phyloP scores from a whole-genome alignment of 192 early-diverging fungal species.

The Funneliformis geosporum region DNA sequence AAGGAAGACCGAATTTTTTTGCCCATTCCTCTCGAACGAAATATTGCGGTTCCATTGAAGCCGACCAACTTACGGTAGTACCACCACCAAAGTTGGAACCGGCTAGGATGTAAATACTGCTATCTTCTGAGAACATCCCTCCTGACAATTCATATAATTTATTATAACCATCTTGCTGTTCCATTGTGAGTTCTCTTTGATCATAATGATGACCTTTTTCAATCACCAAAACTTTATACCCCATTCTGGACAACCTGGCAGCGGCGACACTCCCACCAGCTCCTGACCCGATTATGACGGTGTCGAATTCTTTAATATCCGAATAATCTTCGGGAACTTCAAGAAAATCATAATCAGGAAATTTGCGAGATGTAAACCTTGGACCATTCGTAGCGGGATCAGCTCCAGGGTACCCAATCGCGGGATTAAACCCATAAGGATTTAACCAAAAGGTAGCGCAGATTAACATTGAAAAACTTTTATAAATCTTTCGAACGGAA shows the following conservation, averaged over 20 bases:
- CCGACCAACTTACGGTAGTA: conserved; percentile 70
- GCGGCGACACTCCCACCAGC: conserved; percentile 71
- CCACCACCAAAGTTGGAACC: conserved; percentile 78
- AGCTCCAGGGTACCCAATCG: conserved; percentile 56
- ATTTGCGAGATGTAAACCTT: conserved; percentile 39
- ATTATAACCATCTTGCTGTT: conserved; percentile 51
- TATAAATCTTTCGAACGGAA: conserved; percentile 37
- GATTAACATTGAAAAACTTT: conserved; percentile 32
- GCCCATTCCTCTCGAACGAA: conserved; percentile 78
- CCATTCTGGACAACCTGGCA: conserved; percentile 62
- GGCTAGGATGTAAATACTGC: conserved; percentile 55
- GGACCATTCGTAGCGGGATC: conserved; percentile 47
- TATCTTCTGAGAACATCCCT: conserved; percentile 51
- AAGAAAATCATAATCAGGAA: conserved; percentile 61
- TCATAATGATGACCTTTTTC: conserved; percentile 70
- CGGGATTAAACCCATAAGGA: conserved; percentile 39
- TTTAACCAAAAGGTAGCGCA: conserved; percentile 22
- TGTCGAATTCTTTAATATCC: conserved; percentile 52
- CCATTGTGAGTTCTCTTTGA: conserved; percentile 52
- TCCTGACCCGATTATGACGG: conserved; percentile 70
- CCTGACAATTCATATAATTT: conserved; percentile 61
- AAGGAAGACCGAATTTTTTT: conserved; percentile 51
- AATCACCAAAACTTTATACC: conserved; percentile 67
- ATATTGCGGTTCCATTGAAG: conserved; percentile 59
- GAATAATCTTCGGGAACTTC: conserved; percentile 33